Base-by-base conservation (phyloP, 257 asterid species). In the Voacanga thouarsii region DNA sequence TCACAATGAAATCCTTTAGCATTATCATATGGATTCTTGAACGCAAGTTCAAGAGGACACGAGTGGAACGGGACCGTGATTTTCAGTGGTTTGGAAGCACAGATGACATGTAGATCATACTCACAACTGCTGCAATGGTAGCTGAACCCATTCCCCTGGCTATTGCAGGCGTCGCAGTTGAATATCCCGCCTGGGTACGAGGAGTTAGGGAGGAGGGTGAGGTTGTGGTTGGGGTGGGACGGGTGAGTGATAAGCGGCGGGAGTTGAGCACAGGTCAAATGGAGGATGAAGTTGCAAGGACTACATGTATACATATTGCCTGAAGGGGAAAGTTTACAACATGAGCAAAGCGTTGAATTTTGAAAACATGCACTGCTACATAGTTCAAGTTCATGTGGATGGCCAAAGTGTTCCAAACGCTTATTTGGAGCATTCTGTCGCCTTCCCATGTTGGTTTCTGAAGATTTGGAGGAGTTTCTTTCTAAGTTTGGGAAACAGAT, bases 111-210 rank as follows among this genome's bases (percentile, higher is more conserved):
- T 50, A 91, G 92, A 43, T 91, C 95, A 78, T 65, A 90, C 53
- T 84, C 83, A 70, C 95, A 91, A 16, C 73, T 73, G 16, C 56
- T 39, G 70, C 97, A 91, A 73, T 90, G 92, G 86, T 87, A 90
- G 86, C 89, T 86, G 87, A 90, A 91, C 15, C 89, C 86, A 72
- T 86, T 80, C 9, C 88, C 90, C 7, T 72, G 78, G 78, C 66
- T 82, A 81, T 74, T 49, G 81, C 97, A 91, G 71, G 87, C 93
- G 78, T 91, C 90, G 78, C 97, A 91, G 83, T 78, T 85, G 89
- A 88, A 91, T 0, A 23, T 23, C 6, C 92, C 91, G 9, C 83
- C 88, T 12, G 88, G 85, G 53, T 89, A 88, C 72, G 84, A 26
- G 72, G 91, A 49, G 47, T 30, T n/a, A 0, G 89, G 59, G 74